Evolutionary conservation across 495 filamentous ascomycete species (phyloP), one percentile per base, ranked within the genome.

Genomic region (Bacidia rubella): DNA sequence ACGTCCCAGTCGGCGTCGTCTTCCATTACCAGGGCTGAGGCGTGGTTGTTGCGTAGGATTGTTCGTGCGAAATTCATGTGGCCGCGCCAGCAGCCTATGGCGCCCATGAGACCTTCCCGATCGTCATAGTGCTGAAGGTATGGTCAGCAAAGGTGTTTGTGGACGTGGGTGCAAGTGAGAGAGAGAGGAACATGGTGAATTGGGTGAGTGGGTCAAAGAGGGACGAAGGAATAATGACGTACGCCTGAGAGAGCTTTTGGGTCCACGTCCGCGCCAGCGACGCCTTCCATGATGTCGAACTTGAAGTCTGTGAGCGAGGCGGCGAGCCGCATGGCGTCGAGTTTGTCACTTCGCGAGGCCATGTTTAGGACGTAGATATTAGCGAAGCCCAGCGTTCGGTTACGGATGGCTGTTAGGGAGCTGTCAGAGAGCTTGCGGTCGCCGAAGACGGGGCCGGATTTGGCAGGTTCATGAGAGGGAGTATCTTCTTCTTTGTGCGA

Each of bases 321-420:
- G 2, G 74, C 70, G 2, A 82, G 60, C 1, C 65, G 66, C 54
- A 83, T 68, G 10, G 71, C 77, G 68, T 86, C 79, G 11, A 76
- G 75, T 20, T 80, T 76, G 53, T 85, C 82, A 10, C 72, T 74
- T 15, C 82, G 71, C n/a, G 68, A 64, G 3, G 77, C 74, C 42
- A 85, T 65, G 40, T 76, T 79, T 47, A 85, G 74, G 27, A 79
- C 79, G 54, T 78, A 76, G 22, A 85, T 69, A 50, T 78, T 70
- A 42, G 74, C 63, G 55, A 83, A 80, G 12, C 57, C 57, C 0
- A 59, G 51, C 12, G 57, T 57, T 11, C 38, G 32, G 12, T 59
- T 59, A 3, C 52, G 43, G 12, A 59, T 12, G 19, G 42, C 52
- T 22, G 26, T 22, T 5, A 58, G 52, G 35, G 39, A 54, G 26